Base-by-base conservation (phyloP, 441 rosid genomes). In the Erodium chrysanthum region DNA sequence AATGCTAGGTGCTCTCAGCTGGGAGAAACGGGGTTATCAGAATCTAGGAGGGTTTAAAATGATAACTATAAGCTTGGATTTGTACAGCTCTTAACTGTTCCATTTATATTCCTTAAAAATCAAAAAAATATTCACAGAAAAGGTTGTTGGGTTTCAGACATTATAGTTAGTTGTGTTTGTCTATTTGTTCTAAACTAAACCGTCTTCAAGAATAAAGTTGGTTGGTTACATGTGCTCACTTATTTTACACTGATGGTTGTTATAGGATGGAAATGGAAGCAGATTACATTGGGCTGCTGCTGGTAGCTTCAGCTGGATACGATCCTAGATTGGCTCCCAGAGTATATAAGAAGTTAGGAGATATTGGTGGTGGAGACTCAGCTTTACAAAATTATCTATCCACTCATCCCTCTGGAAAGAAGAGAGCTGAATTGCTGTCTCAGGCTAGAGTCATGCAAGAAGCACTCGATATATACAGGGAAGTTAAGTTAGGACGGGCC, bases 321-420 rank as follows among this genome's bases (percentile, higher is more conserved):
- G 94, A 94, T 76, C 98, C 97, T 75, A 84, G 94, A 35, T 64
- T 81, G 63, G 96, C 97, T n/a, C 97, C 97, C 5, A 71, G 42
- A 70, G 92, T 91, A 64, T 87, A 79, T 18, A 96, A 94, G 78
- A 91, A 86, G 82, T 73, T 91, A 65, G 96, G 92, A 21, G 78
- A 84, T 78, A 71, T 91, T 1, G 71, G 79, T 52, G 59, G 59
- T 1, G 88, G 95, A 18, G 81, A 79, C 0, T 83, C 79, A 0
- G 37, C 70, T 7, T 56, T 86, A 2, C 74, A 73, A 72, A 88
- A 89, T 70, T 91, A 91, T 72, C 82, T 93, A 8, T 86, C 96
- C 3, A 94, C 96, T n/a, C 98, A 94, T 80, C 98, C 96, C 21
- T 94, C 98, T 7, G 96, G 96, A 20, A 88, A 79, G 84, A 86